A percentile compares a stretch with the other conserved stretches of the same genome.
Conservation (phyloP, 768 basidiomycete species). For the Russula olivacea region DNA sequence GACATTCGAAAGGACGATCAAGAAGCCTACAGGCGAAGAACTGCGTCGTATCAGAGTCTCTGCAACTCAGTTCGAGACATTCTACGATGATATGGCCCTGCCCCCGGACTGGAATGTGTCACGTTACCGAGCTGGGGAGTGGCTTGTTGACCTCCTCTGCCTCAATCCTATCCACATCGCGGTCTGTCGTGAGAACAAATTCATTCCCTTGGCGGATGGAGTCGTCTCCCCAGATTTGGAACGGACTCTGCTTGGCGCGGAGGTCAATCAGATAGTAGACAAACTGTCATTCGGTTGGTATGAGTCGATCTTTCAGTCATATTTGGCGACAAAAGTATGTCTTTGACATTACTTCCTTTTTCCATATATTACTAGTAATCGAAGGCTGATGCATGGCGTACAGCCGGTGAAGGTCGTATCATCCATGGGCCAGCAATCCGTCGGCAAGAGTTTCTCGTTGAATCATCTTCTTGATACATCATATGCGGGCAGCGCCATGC, state of each 20-base stretch:
- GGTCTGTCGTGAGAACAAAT: slow-evolving; percentile 52
- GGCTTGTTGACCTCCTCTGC: slow-evolving; percentile 58
- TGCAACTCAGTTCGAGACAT: slow-evolving; percentile 30
- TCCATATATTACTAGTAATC: too few relatives aligned
- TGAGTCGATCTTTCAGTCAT: slow-evolving; percentile 57
- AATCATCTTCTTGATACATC: slow-evolving; percentile 61
- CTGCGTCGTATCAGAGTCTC: slow-evolving; percentile 38
- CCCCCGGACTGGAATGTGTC: slow-evolving; percentile 31
- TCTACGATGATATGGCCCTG: slow-evolving; percentile 19
- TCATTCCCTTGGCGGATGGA: slow-evolving; percentile 56
- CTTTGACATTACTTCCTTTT: background rate
- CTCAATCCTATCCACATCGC: slow-evolving; percentile 63
- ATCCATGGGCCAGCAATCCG: slow-evolving; percentile 65
- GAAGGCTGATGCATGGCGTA: background rate
- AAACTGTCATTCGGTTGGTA: slow-evolving; percentile 58
- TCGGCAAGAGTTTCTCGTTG: slow-evolving; percentile 54
- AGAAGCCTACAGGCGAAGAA: slow-evolving; percentile 46
- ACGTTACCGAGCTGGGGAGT: slow-evolving; percentile 47
- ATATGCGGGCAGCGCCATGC: slow-evolving; percentile 60
- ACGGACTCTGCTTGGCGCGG: slow-evolving; percentile 50
- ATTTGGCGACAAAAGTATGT: slow-evolving; percentile 50
- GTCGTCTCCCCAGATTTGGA: slow-evolving; percentile 47
- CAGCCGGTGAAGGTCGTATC: slow-evolving; percentile 61
- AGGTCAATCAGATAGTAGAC: slow-evolving; percentile 51
- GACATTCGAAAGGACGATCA: slow-evolving; percentile 42